Evolutionary conservation across 116 monocot species (phyloP), one percentile per base, ranked within the genome.

Genomic region (Dioscorea cayenensis): DNA sequence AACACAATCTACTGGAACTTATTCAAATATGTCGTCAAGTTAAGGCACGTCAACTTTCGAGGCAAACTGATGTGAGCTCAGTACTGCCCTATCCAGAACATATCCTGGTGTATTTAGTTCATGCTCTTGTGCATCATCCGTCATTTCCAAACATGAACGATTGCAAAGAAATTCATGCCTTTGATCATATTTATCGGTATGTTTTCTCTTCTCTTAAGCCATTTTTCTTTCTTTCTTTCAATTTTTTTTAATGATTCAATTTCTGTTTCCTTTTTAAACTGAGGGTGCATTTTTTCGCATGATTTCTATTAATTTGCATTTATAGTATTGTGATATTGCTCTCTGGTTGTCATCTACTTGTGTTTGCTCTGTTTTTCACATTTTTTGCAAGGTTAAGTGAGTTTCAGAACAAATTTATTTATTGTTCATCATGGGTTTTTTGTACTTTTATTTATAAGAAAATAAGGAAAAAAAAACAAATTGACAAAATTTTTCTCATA

Each of bases 41-140:
- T 60, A 99, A 91, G 72, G 81, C 73, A 49, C 90, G 94, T 0
- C 99, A 91, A 72, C 69, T 85, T 70, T 83, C 89, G 64, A 75
- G 87, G 59, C 99, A 94, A 82, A 66, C 71, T 69, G 94, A 99
- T 64, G 68, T 77, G 64, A 89, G 69, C 61, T 76, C 83, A 25
- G 36, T 77, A 16, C 49, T 82, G 29, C 60, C 78, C 71, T 94
- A 99, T 83, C 94, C 94, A 71, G 99, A 99, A 72, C 85, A 83
- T 75, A 89, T 91, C 70, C 87, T 99, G 77, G 81, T 81, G 4
- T 87, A 87, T 82, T 77, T 99, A 76, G 77, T 99, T 60, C 94
- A 99, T 85, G 94, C 80, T 65, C 79, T 99, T 74, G 84, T 89
- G 58, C 94, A 99, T 71, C 89, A 99, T 65, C 85, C 99, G 67